These are phyloP conservation scores for Cercospora sp. DNA, from an alignment of 2,329 filamentous ascomycete genomes.

Conservation along the genomic window DNA sequence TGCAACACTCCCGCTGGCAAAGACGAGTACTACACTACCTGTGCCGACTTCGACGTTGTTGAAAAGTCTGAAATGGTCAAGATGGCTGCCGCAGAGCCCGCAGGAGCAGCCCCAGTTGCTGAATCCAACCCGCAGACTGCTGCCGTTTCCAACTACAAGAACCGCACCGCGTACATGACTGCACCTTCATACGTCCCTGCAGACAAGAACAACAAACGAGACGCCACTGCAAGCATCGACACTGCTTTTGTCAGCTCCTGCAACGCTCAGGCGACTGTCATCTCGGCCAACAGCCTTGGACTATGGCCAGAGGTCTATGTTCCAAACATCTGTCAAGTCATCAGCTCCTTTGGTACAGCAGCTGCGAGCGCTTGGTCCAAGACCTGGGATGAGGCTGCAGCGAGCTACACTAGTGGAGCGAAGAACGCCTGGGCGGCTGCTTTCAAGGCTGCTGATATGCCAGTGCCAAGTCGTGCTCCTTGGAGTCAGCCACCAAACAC, in stretches of 20 bases:
- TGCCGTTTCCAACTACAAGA: constrained; percentile 44
- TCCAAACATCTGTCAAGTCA: constrained; percentile 28
- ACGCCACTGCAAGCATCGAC: constrained; percentile 23
- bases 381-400: constrained; percentile 19
- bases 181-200: constrained; percentile 30
- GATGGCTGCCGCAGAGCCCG: not conserved
- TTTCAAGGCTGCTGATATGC: constrained; percentile 23
- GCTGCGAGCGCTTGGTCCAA: constrained; percentile 23
- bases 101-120: constrained; percentile 25
- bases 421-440: constrained; percentile 20
- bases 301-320: constrained; percentile 30
- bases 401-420: constrained; percentile 22
- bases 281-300: constrained; percentile 21
- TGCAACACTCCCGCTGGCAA: constrained; percentile 50
- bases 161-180: constrained; percentile 44
- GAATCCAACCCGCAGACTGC: constrained; percentile 44
- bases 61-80: constrained; percentile 37
- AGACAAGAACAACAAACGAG: constrained; percentile 24
- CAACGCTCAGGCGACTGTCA: constrained; percentile 24
- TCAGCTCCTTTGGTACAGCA: constrained; percentile 25
- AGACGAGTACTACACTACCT: constrained; percentile 61
- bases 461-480: constrained; percentile 15
- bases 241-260: constrained; percentile 30
- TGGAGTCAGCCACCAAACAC: constrained; percentile 17
- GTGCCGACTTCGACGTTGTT: constrained; percentile 57